A percentile compares a stretch with the other conserved stretches of the same genome.
phyloP scores from a whole-genome alignment of 75 land plant species.

The Selaginella tamariscina region DNA sequence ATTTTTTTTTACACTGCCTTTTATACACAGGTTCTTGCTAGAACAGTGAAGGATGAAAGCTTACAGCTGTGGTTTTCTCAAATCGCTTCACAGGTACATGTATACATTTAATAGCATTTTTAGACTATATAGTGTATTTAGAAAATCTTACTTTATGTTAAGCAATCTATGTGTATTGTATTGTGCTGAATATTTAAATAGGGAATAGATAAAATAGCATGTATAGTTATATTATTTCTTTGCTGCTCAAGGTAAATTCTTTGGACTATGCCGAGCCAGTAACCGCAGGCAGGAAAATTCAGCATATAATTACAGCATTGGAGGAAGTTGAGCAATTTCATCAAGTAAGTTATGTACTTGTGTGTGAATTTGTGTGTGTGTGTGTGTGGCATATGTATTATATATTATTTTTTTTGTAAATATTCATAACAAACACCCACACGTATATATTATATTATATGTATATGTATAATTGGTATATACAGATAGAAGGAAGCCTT shows the following conservation, averaged over 20 bases:
- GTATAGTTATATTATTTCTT: not conserved
- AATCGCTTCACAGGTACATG: conserved; percentile 20
- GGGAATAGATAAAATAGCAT: too few relatives aligned
- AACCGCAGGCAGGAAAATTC: conserved; percentile 31
- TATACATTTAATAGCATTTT: not conserved
- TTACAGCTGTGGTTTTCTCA: conserved; percentile 32
- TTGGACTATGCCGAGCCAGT: conserved; percentile 22
- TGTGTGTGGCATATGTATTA: not conserved
- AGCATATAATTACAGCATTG: conserved; percentile 33
- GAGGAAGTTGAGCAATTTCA: conserved; percentile 39
- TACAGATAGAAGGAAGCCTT: conserved; percentile 29
- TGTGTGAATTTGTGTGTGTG: not conserved
- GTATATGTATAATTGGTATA: too few relatives aligned
- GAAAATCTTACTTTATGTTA: too few relatives aligned
- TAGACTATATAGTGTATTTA: too few relatives aligned
- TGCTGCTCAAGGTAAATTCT: conserved; percentile 23
- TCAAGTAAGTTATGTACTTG: conserved; percentile 13
- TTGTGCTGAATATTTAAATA: too few relatives aligned
- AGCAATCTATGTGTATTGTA: too few relatives aligned
- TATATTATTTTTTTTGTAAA: not conserved
- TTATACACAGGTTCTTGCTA: conserved; percentile 21
- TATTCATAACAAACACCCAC: not conserved
- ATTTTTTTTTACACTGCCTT: not conserved
- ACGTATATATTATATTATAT: too few relatives aligned
- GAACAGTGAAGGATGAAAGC: conserved; percentile 29